Evolutionary conservation across 192 early-diverging fungal species (phyloP), one percentile per base, ranked within the genome.

Genomic region (Coemansia javaensis): DNA sequence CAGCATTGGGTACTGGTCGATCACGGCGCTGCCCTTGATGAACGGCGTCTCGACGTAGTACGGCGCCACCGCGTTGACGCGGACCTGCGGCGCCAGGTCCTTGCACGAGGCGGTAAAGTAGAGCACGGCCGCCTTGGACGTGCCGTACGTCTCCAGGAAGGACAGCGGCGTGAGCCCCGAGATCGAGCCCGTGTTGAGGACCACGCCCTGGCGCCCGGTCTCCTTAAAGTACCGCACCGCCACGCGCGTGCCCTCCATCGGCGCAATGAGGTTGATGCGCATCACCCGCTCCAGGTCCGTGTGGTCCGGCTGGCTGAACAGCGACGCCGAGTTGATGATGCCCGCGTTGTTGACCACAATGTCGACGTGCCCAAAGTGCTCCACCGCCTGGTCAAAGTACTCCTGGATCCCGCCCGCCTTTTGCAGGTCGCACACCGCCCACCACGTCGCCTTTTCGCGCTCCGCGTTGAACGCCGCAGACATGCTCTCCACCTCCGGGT

Each of bases 91-190:
- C 0, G 57, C 77, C 28, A 77, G 47, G 24, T 56, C 55, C 18
- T 60, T 59, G 32, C 75, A 69, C 8, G 65, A 48, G 0, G 63
- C 53, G 0, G 81, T 80, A 25, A 88, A 83, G 20, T 79, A 79
- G 7, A 83, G 75, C 17, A 90, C 78, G 15, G 77, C 89, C 8
- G 77, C 82, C 59, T 90, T 90, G n/a, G 85, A 83, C 2, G 85
- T 81, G 14, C 81, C 80, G 58, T 91, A 91, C 37, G 82, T 80
- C 20, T 87, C 85, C 49, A 85, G 79, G 18, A 54, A 32, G 2
- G 63, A 36, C 14, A 71, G 51, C 1, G 79, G 77, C 18, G 71
- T 53, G 0, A 85, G 37, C 0, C 85, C 86, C 0, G 85, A 85
- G n/a, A 85, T 64, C 7, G 85, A 87, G 0, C 85, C 81, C 0